Percentiles rank a stretch among this genome's conserved stretches.
Conservation (phyloP, 1,284 basidiomycete species). For the Clitocybe nebularis region DNA sequence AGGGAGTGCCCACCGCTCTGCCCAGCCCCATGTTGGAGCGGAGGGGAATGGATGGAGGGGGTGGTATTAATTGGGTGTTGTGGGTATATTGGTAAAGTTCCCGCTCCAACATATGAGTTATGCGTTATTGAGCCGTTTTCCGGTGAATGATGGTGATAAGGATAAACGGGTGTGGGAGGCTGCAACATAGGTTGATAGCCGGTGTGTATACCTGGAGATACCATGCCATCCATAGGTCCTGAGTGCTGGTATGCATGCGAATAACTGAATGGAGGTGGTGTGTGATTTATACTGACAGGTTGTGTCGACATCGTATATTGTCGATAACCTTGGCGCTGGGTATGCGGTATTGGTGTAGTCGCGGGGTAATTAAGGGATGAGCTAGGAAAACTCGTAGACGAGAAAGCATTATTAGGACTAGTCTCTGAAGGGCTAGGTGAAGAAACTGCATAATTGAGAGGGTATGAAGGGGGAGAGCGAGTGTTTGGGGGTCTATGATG, state of each 20-base stretch:
- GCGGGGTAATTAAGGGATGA: conserved; percentile 20
- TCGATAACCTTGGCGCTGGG: conserved; percentile 34
- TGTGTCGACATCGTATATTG: conserved; percentile 45
- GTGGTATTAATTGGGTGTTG: conserved; percentile 26
- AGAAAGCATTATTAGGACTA: conserved; percentile 14
- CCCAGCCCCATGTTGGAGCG: conserved; percentile 13
- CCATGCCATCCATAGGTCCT: conserved; percentile 25
- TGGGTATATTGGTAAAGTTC: conserved; percentile 20
- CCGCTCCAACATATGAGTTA: conserved; percentile 19
- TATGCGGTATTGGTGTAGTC: conserved; percentile 26
- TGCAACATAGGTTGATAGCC: conserved; percentile 32
- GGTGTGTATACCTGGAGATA: conserved; percentile 30
- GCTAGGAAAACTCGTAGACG: conserved; percentile 18
- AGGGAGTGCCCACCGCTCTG: conserved; percentile 22
- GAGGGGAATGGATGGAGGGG: conserved; percentile 26
- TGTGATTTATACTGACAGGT: conserved; percentile 34
- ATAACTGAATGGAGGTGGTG: conserved; percentile 37
- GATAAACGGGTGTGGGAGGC: conserved; percentile 26
- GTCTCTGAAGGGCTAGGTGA: conserved; percentile 15
- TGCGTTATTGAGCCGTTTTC: conserved; percentile 28
- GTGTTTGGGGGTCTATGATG: conserved; percentile 13
- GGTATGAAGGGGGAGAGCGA: conserved; percentile 12
- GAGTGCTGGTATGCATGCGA: conserved; percentile 30
- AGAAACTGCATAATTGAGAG: conserved; percentile 11
- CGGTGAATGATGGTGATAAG: conserved; percentile 30